Conservation (phyloP, 2,329 filamentous ascomycete species). For the Helminthosporium solani region DNA sequence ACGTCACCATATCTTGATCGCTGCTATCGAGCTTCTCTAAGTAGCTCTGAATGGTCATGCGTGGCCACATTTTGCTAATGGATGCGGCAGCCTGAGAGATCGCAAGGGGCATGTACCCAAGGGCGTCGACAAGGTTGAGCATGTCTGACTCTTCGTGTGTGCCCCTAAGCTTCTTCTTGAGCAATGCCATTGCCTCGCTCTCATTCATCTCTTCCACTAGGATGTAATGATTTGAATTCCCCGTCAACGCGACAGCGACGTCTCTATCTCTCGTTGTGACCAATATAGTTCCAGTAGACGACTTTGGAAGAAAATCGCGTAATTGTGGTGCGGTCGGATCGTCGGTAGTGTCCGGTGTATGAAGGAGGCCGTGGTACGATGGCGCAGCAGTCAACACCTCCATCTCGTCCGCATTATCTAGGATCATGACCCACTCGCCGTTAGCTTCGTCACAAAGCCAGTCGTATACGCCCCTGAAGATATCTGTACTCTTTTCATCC, state of each 20-base stretch:
- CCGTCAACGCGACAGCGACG: slow-evolving; percentile 19
- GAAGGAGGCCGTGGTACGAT: too few species aligned
- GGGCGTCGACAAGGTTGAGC: slow-evolving; percentile 8
- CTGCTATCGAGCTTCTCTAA: slow-evolving; percentile 40
- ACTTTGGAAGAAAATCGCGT: slow-evolving; percentile 12
- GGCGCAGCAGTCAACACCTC: slow-evolving; percentile 7
- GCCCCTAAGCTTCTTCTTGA: slow-evolving; percentile 11
- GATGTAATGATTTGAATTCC: slow-evolving; percentile 11
- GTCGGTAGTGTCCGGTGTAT: neutral
- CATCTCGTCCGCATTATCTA: slow-evolving; percentile 35
- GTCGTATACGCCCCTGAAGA: slow-evolving; percentile 22
- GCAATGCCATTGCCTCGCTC: slow-evolving; percentile 10
- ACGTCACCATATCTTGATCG: slow-evolving; percentile 22
- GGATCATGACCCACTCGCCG: slow-evolving; percentile 32
- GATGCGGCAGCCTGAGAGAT: slow-evolving; percentile 36
- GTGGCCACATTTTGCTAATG: slow-evolving; percentile 17
- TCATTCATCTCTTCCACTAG: slow-evolving; percentile 16
- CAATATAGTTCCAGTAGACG: slow-evolving; percentile 13
- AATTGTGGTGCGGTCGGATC: neutral
- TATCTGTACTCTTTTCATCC: slow-evolving; percentile 24
- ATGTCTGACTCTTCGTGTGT: neutral
- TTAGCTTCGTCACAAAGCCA: slow-evolving; percentile 24
- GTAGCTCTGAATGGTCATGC: slow-evolving; percentile 31
- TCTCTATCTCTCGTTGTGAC: slow-evolving; percentile 17
- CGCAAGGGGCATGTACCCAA: slow-evolving; percentile 38